Evolutionary conservation across 1,284 basidiomycete genomes (phyloP), one percentile per base, ranked within the genome.

Genomic region (Sphaerobolus stellatus): DNA sequence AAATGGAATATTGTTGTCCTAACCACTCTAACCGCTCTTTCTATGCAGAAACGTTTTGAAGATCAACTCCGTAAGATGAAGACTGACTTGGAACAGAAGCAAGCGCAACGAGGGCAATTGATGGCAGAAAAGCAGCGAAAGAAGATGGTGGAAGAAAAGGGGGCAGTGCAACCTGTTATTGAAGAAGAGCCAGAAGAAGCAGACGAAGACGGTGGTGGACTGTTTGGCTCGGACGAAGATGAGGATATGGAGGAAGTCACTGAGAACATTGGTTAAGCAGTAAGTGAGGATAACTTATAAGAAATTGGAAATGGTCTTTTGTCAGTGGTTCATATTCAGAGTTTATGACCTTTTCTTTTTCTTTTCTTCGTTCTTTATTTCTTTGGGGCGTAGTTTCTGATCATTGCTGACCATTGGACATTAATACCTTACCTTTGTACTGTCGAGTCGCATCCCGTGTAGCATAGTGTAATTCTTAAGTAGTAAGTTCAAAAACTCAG

Each of bases 11-110:
- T 34, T 33, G n/a, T 25, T 50, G 18, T 31, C 16, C 24, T 58
- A 50, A 41, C 54, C 18, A 16, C 14, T 41, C 18, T 22, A 25
- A 41, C 58, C 25, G 56, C n/a, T 58, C 28, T 58, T 5, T 51
- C 49, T 50, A 20, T 54, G 25, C 61, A 94, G 88, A 90, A 90
- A 82, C 92, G 94, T 31, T 96, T 96, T 72, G 92, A 96, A 69
- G 94, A 96, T 67, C 89, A 91, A 4, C 75, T 96, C 62, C 88
- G 86, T 73, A 95, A 94, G 68, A 76, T 97, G 52, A 83, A 88
- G 41, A 83, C 85, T 33, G 94, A 97, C 66, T 74, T 96, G 47
- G 91, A 94, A 60, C 86, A 88, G 76, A 96, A 95, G 68, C 73
- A 84, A n/a, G 80, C 81, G 0, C 90, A 92, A 67, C 77, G 86